Base-by-base conservation (phyloP, 495 filamentous ascomycete species). In the Neurospora sp. region DNA sequence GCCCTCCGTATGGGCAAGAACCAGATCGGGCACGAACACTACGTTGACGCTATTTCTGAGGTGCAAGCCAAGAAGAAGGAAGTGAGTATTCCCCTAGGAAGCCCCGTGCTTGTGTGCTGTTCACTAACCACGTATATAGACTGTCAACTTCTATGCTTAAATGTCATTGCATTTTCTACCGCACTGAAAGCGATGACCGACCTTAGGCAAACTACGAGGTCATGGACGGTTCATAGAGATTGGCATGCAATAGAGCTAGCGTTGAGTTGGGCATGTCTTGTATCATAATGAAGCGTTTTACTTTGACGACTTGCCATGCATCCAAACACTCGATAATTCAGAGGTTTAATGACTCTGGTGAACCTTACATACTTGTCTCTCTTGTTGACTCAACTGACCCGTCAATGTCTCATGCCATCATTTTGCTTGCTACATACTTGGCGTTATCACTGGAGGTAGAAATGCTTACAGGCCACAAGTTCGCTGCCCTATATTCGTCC, bases 41-140 rank as follows among this genome's bases (percentile, higher is more conserved):
- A 98, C 81, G 96, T 99, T 35, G 96, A 99, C 88, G 96, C 96
- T 70, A 98, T 99, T 79, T 87, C 93, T 27, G 96, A 99, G 81
- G 96, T 99, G 76, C 93, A 97, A 82, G 90, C 93, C 69, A 98
- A 98, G 92, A 97, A 97, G 93, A 97, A 95, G 87, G 92, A 94
- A 73, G 84, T 87, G 88, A 90, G 83, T 83, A 16, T 1, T 4
- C 31, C 20, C 48, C 44, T 8, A 16, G 9, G 41, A 18, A 20
- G 35, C n/a, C 42, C n/a, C 7, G n/a, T 42, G n/a, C 42, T 40
- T 65, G 48, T 27, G 37, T 22, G 9, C 14, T 9, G 61, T 3
- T 65, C 77, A 69, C 84, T 84, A 77, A 83, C 75, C 35, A 27
- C n/a, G 22, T 61, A 61, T 68, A 12, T 70, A 89, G 87, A 87